These are phyloP conservation scores for Lachnum nothofagi DNA, from an alignment of 2,329 filamentous ascomycete genomes.

Conservation along the genomic window DNA sequence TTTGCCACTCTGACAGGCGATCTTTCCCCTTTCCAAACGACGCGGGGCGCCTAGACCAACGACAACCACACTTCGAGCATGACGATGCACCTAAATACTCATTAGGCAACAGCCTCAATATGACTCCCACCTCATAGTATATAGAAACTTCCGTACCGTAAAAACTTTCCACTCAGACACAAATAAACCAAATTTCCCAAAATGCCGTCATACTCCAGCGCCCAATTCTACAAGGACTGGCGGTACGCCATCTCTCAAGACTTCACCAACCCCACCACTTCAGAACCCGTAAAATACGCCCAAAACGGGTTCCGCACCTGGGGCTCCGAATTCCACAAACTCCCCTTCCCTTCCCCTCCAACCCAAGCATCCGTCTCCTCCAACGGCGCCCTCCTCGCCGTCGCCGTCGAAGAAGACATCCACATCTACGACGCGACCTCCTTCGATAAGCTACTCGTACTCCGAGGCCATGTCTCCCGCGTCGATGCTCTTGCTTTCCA, in stretches of 20 bases:
- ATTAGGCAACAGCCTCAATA: no score
- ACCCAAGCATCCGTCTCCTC: conserved; percentile 1
- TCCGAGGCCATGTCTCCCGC: conserved; percentile 6
- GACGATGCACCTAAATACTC: no score
- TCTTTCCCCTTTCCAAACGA: no score
- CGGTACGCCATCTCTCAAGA: conserved; percentile 8
- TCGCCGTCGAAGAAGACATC: conserved; percentile 2
- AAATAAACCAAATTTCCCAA: no score
- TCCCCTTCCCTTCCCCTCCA: conserved; percentile 6
- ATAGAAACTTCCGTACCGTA: no score
- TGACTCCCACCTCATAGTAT: no score
- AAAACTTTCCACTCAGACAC: no score
- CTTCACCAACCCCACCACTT: conserved; percentile 5
- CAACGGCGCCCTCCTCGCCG: conserved; percentile 7
- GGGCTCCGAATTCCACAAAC: conserved; percentile 8
- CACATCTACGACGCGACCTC: conserved; percentile 9
- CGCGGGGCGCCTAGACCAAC: no score
- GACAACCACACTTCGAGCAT: no score
- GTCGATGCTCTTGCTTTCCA: conserved; percentile 6
- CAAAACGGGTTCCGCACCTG: conserved; percentile 10
- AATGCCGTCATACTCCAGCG: conserved; percentile 11
- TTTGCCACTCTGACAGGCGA: no score
- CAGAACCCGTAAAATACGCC: conserved; percentile 8
- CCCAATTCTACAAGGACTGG: conserved; percentile 12
- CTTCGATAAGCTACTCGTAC: conserved; percentile 3